Conservation (phyloP, 169 alveolate species). For the Eimeria nieschulzi region DNA sequence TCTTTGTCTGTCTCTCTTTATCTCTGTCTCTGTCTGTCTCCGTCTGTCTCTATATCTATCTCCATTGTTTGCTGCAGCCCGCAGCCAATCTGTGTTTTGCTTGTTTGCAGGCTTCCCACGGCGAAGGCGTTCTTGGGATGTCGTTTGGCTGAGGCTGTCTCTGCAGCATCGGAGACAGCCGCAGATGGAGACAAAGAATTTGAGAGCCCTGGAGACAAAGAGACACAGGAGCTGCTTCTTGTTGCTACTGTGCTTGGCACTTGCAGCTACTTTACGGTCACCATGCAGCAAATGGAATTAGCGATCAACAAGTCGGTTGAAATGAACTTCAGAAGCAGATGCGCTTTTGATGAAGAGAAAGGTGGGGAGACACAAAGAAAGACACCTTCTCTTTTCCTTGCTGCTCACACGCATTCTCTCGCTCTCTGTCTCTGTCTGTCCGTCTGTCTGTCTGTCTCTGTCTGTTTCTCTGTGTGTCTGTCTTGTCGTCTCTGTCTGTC, state of each 20-base stretch:
- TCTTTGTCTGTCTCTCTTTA: too few species aligned
- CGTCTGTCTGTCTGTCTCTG: background rate
- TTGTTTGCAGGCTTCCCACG: background rate
- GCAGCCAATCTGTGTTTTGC: background rate
- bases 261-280: background rate
- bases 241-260: background rate
- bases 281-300: background rate
- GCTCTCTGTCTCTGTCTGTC: background rate
- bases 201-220: background rate
- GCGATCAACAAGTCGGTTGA: background rate
- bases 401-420: conserved; percentile 4
- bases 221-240: background rate
- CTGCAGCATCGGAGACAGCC: background rate
- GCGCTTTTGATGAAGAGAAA: background rate
- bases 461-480: background rate
- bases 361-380: background rate
- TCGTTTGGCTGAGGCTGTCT: background rate
- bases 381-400: background rate
- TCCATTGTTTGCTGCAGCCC: background rate
- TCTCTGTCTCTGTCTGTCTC: too few species aligned
- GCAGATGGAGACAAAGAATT: background rate
- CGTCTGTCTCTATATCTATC: too few species aligned
- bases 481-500: background rate
- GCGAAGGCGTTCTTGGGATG: background rate
- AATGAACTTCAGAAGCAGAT: background rate